These are phyloP conservation scores for Fusarium duplospermum DNA, from an alignment of 2,329 filamentous ascomycete species.

Conservation along the genomic window DNA sequence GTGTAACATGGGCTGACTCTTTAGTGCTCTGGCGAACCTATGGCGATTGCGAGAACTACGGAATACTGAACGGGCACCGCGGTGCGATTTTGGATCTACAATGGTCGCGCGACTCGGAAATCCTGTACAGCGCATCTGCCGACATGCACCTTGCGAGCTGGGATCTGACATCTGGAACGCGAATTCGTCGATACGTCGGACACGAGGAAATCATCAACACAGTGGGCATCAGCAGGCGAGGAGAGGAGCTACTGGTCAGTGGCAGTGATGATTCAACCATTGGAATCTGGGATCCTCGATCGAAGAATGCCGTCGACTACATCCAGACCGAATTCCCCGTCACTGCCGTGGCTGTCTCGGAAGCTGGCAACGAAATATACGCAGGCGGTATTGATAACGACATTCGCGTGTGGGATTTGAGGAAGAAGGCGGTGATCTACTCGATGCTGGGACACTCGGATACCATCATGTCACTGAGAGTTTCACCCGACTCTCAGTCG, in stretches of 20 bases:
- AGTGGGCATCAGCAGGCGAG: conserved; percentile 87
- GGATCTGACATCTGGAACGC: conserved; percentile 91
- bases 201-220: conserved; percentile 97
- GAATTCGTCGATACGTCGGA: conserved; percentile 91
- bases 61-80: conserved; percentile 87
- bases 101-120: conserved; percentile 94
- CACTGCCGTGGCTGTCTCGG: conserved; percentile 89
- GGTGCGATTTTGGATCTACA: conserved; percentile 92
- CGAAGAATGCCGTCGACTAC: conserved; percentile 88
- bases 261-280: conserved; percentile 95
- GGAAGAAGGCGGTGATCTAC: conserved; percentile 90
- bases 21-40: conserved; percentile 93
- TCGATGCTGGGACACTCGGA: conserved; percentile 90
- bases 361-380: conserved; percentile 95
- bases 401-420: conserved; percentile 95
- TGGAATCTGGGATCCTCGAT: conserved; percentile 94
- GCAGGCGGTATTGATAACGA: conserved; percentile 96
- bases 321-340: conserved; percentile 93
- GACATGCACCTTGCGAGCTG: conserved; percentile 94
- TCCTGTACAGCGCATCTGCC: conserved; percentile 91
- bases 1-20: conserved; percentile 21
- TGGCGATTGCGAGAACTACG: conserved; percentile 94
- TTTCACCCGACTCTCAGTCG: conserved; percentile 94
- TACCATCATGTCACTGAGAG: conserved; percentile 87
- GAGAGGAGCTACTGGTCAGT: conserved; percentile 90